Base-by-base conservation (phyloP, 805 yeast genomes). In the Saturnispora bothae region DNA sequence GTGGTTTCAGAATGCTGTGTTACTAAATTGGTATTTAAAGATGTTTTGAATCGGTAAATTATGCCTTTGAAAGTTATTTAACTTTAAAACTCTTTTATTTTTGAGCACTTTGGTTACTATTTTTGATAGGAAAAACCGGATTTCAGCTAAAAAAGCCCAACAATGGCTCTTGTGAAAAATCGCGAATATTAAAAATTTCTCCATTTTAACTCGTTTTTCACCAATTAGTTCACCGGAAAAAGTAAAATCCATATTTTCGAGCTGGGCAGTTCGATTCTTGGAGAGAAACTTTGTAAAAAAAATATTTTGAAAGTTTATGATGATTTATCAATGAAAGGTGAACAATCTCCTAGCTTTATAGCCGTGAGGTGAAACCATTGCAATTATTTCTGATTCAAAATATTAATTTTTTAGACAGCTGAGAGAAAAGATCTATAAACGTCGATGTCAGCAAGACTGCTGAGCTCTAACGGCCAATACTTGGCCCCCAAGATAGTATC, bases 391-490 rank as follows among this genome's bases (percentile, higher is more conserved):
- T 31, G 35, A 23, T 29, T 19, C 26, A 29, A 26, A 33, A 18
- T 28, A 18, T 30, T 15, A 33, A 34, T 40, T 42, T 38, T 38
- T 34, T 21, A 10, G 5, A 27, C 8, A 10, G 13, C 3, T 9
- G 19, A 23, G 16, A 22, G 31, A 7, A 26, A 26, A n/a, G 15
- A 21, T 15, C 35, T 42, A 33, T 55, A 56, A 1, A 47, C 39
- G 4, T 41, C 52, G 5, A 55, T 38, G 4, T 54, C 59, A 6
- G 38, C n/a, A 8, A 59, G 14, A 12, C 48, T 53, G 12, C 33
- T 22, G 2, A 57, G 16, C 22, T 57, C 62, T 16, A 43, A 40
- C 2, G 49, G 53, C 61, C 61, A 57, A 29, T 47, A 49, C 3
- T 29, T 32, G 9, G 40, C 28, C 6, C 61, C 60, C 1, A 58